Percentiles rank a stretch among this genome's conserved stretches.
phyloP scores from a whole-genome alignment of 305 asterid genomes.

The Solanum hybrid region DNA sequence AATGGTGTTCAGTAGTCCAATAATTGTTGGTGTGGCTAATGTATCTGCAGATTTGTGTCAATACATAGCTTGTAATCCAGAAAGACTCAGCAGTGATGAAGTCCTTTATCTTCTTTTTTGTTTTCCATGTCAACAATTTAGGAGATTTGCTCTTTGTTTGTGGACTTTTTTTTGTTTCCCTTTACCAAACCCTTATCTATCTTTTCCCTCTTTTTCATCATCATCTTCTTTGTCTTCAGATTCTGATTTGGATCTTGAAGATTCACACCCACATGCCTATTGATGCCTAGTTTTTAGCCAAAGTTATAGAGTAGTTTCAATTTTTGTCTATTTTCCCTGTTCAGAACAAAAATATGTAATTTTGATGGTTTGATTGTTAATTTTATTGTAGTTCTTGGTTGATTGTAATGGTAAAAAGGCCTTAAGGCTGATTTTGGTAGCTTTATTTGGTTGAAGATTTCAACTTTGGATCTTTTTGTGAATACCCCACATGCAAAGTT shows the following conservation, averaged over 20 bases:
- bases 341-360: background rate
- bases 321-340: background rate
- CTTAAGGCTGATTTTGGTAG: background rate
- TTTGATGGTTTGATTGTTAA: background rate
- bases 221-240: background rate
- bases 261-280: constrained; percentile 1
- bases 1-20: constrained; percentile 13
- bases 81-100: constrained; percentile 12
- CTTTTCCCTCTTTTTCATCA: background rate
- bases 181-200: background rate
- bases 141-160: constrained; percentile 8
- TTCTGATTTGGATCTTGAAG: constrained; percentile 4
- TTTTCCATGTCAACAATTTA: constrained; percentile 14
- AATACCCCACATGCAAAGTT: background rate
- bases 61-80: constrained; percentile 19
- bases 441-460: background rate
- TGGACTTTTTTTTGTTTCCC: constrained; percentile 14
- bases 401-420: background rate
- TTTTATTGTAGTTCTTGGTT: background rate
- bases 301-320: background rate
- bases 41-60: constrained; percentile 12
- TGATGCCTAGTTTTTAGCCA: background rate
- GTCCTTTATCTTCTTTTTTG: constrained; percentile 12
- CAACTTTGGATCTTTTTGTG: background rate
- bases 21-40: constrained; percentile 13